These are phyloP conservation scores for Berberis vulgaris DNA, from an alignment of 164 flowering plant species.

Conservation along the genomic window DNA sequence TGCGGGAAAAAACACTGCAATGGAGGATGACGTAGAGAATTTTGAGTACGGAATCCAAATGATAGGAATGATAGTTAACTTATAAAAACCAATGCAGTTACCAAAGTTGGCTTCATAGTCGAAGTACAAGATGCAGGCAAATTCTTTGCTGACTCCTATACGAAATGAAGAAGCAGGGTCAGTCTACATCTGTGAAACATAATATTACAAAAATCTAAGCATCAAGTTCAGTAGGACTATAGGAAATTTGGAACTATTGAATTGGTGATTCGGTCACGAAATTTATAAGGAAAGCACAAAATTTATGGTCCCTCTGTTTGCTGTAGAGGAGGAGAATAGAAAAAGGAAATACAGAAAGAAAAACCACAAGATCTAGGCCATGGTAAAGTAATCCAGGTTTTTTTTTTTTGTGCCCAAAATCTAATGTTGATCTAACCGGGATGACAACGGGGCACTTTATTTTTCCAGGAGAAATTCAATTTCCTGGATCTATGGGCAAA, in stretches of 20 bases:
- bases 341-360: too few relatives aligned
- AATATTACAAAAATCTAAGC: neutral
- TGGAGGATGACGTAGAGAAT: neutral
- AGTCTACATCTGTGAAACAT: neutral
- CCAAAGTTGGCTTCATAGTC: slow-evolving; percentile 49
- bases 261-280: too few relatives aligned
- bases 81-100: slow-evolving; percentile 18
- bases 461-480: too few relatives aligned
- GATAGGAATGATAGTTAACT: neutral
- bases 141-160: slow-evolving; percentile 72
- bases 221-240: neutral
- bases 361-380: too few relatives aligned
- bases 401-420: too few relatives aligned
- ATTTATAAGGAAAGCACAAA: too few relatives aligned
- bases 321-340: too few relatives aligned
- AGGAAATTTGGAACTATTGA: neutral
- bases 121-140: slow-evolving; percentile 70
- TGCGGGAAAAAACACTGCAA: slow-evolving; percentile 95
- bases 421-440: too few relatives aligned
- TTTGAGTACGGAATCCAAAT: neutral
- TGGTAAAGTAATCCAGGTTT: too few relatives aligned
- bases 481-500: too few relatives aligned
- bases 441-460: too few relatives aligned
- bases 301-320: too few relatives aligned
- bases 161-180: neutral